phyloP scores from a whole-genome alignment of 257 asterid genomes.

The Capsicum baccatum region DNA sequence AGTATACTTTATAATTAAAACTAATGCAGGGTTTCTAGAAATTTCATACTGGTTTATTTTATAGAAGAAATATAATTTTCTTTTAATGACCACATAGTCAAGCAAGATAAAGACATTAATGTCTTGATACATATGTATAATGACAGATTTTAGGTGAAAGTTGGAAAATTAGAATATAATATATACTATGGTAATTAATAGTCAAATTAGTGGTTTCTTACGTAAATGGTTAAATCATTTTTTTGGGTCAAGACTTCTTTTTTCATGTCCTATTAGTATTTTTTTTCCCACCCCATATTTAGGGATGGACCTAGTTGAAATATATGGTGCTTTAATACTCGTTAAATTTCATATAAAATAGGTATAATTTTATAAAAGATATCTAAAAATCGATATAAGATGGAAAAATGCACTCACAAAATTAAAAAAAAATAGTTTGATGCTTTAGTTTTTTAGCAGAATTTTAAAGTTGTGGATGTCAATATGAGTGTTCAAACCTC shows the following conservation, averaged over 20 bases:
- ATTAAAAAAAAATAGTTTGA: no score
- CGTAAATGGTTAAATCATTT: neutral
- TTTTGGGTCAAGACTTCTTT: neutral
- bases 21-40: neutral
- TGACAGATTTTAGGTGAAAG: neutral
- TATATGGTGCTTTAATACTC: no score
- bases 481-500: no score
- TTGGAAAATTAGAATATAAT: no score
- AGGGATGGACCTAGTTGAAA: no score
- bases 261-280: neutral
- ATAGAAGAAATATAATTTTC: neutral
- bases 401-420: no score
- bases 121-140: constrained; percentile 9
- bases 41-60: neutral
- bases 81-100: neutral
- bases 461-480: no score
- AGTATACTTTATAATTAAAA: neutral
- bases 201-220: neutral
- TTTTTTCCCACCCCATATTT: no score
- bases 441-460: no score
- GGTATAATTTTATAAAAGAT: no score
- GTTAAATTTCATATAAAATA: no score
- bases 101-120: neutral
- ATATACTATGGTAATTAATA: neutral
- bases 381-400: no score